Conservation (phyloP, 2,329 filamentous ascomycete species). For the Penicillium sp. region DNA sequence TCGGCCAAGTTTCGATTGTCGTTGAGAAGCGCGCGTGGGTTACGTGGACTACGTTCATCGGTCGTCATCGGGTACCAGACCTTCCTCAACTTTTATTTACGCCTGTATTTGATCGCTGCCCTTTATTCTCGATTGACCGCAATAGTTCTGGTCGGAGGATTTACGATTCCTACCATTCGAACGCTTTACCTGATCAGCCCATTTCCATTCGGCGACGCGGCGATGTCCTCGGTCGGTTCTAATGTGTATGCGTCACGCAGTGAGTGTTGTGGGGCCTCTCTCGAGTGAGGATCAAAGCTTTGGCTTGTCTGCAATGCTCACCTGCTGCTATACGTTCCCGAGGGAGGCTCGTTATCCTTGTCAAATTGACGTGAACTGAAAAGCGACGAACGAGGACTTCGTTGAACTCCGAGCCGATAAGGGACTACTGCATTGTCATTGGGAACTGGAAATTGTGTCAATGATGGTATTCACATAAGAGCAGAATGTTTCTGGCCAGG, state of each 20-base stretch:
- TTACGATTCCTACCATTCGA: constrained; percentile 7
- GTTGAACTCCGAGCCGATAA: constrained; percentile 10
- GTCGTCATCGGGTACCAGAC: constrained; percentile 5
- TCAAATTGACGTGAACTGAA: constrained; percentile 14
- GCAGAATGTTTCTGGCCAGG: constrained; percentile 17
- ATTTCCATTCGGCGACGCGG: neutral
- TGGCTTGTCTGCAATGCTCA: constrained; percentile 69
- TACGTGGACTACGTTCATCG: constrained; percentile 17
- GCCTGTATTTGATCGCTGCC: neutral
- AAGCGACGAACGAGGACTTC: constrained; percentile 17
- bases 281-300: constrained; percentile 91
- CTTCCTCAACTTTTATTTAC: constrained; percentile 20
- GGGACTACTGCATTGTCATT: constrained; percentile 11
- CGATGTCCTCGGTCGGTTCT: constrained; percentile 5
- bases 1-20: constrained; percentile 11
- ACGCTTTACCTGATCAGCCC: constrained; percentile 10
- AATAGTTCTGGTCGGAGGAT: constrained; percentile 12
- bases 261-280: constrained; percentile 70
- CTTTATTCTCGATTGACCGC: constrained; percentile 3
- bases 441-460: constrained; percentile 8
- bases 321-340: constrained; percentile 15
- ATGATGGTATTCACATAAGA: constrained; percentile 9
- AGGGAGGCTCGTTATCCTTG: constrained; percentile 1
- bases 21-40: constrained; percentile 14
- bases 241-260: constrained; percentile 26